Conservation (phyloP, 2,329 filamentous ascomycete species). For the Pseudogymnoascus sp. region DNA sequence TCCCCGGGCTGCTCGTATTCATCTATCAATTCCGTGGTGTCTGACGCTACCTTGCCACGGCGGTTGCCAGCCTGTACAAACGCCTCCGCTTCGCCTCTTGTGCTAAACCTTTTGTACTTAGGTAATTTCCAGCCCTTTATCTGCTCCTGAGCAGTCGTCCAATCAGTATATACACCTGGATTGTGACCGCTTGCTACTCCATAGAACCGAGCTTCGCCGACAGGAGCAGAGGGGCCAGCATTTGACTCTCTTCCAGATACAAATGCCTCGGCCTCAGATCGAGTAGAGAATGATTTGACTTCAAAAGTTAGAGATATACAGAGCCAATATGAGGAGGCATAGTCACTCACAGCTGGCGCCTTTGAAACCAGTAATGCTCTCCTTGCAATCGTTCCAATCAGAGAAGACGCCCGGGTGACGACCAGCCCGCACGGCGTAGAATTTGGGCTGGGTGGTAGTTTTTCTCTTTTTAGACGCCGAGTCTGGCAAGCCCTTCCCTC, state of each 20-base stretch:
- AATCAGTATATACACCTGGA: constrained; percentile 53
- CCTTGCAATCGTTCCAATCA: constrained; percentile 52
- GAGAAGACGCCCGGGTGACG: constrained; percentile 52
- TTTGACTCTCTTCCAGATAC: constrained; percentile 48
- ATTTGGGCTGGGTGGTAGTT: constrained; percentile 35
- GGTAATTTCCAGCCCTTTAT: constrained; percentile 60
- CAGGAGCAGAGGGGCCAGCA: constrained; percentile 28
- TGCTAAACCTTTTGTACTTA: constrained; percentile 62
- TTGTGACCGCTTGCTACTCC: constrained; percentile 50
- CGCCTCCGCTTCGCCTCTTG: constrained; percentile 63
- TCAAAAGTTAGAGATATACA: neutral
- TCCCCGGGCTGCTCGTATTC: constrained; percentile 24
- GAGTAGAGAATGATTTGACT: constrained; percentile 69
- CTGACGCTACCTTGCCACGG: neutral
- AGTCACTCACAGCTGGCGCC: constrained; percentile 58
- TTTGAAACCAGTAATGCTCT: constrained; percentile 50
- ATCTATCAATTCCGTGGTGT: constrained; percentile 17
- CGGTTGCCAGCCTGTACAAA: constrained; percentile 50
- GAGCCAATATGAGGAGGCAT: neutral
- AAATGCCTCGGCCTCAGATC: constrained; percentile 72
- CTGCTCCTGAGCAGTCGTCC: constrained; percentile 64
- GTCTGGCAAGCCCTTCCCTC: neutral
- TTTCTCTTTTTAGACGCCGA: constrained; percentile 23
- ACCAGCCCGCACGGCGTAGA: constrained; percentile 54
- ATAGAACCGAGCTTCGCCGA: constrained; percentile 42